These are phyloP conservation scores for Gossypium bickii DNA, from an alignment of 345 rosid species.

Conservation along the genomic window DNA sequence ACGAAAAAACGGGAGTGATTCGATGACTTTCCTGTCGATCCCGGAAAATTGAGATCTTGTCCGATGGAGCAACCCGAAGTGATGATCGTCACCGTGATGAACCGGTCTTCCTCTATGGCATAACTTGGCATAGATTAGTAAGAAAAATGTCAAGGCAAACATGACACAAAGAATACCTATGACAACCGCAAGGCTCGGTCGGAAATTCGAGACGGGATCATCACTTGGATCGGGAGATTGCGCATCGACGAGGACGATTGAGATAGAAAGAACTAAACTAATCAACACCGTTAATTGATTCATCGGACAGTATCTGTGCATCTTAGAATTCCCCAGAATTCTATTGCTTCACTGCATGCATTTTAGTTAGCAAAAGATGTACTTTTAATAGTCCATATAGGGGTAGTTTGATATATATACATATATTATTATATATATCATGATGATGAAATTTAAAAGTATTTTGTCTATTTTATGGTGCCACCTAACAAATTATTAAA, in stretches of 20 bases:
- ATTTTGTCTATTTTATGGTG: too few species aligned
- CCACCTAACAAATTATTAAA: too few species aligned
- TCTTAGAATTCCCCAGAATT: background rate
- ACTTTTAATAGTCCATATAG: background rate
- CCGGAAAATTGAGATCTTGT: slow-evolving; percentile 63
- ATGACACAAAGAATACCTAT: slow-evolving; percentile 63
- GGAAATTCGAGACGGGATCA: slow-evolving; percentile 41
- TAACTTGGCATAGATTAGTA: slow-evolving; percentile 63
- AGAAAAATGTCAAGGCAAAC: slow-evolving; percentile 60
- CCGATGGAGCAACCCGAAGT: slow-evolving; percentile 14
- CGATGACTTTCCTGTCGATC: slow-evolving; percentile 63
- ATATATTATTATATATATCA: background rate
- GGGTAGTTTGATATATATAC: slow-evolving; percentile 5
- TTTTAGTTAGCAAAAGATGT: slow-evolving; percentile 4
- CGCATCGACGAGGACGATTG: slow-evolving; percentile 22
- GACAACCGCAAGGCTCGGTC: slow-evolving; percentile 82
- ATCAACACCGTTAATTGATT: slow-evolving; percentile 11
- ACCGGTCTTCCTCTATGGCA: slow-evolving; percentile 38
- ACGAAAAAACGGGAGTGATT: slow-evolving; percentile 82
- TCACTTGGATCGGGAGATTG: slow-evolving; percentile 23
- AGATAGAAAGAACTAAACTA: background rate
- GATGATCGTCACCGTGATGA: background rate
- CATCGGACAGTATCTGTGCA: slow-evolving; percentile 20
- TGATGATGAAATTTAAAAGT: too few species aligned
- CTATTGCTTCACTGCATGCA: slow-evolving; percentile 13